Evolutionary conservation across 495 filamentous ascomycete genomes (phyloP).

Genomic region (Penicillium goetzii): DNA sequence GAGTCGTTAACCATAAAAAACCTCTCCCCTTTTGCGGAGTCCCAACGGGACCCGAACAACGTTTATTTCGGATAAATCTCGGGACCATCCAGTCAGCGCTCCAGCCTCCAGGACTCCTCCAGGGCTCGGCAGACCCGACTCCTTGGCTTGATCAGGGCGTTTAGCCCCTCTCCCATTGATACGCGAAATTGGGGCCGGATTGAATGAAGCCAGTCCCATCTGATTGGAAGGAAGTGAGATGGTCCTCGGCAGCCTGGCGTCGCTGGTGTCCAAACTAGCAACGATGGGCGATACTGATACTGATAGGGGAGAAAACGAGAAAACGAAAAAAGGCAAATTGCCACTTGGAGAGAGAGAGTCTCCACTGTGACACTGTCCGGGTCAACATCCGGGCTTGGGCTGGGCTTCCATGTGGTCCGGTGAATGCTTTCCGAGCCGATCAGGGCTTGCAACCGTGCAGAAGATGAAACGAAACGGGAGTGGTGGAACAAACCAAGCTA

Average conservation of each 20-base stretch:
- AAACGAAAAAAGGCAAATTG: conserved; percentile 2
- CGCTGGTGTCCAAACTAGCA: conserved; percentile 16
- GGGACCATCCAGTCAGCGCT: conserved; percentile 5
- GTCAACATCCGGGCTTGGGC: conserved; percentile 26
- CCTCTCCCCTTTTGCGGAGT: conserved; percentile 17
- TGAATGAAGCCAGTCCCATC: neutral
- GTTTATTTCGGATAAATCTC: conserved; percentile 19
- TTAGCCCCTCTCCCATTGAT: neutral
- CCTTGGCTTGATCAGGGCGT: neutral
- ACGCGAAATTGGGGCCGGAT: neutral
- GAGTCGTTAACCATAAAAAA: conserved; percentile 5
- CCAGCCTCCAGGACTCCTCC: neutral
- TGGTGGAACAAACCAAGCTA: conserved; percentile 7
- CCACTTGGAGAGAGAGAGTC: conserved; percentile 10
- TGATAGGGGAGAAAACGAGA: neutral
- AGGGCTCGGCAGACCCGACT: conserved; percentile 1
- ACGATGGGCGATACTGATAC: conserved; percentile 23
- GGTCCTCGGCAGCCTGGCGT: conserved; percentile 13
- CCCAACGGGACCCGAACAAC: conserved; percentile 4
- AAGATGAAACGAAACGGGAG: conserved; percentile 14
- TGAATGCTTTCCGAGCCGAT: conserved; percentile 40
- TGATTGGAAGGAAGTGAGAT: neutral
- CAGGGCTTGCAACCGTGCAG: conserved; percentile 24
- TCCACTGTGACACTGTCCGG: conserved; percentile 33
- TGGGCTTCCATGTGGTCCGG: conserved; percentile 39